Evolutionary conservation across 148 eudicot genomes (phyloP), one percentile per base, ranked within the genome.

Genomic region (Limonium bicolor): DNA sequence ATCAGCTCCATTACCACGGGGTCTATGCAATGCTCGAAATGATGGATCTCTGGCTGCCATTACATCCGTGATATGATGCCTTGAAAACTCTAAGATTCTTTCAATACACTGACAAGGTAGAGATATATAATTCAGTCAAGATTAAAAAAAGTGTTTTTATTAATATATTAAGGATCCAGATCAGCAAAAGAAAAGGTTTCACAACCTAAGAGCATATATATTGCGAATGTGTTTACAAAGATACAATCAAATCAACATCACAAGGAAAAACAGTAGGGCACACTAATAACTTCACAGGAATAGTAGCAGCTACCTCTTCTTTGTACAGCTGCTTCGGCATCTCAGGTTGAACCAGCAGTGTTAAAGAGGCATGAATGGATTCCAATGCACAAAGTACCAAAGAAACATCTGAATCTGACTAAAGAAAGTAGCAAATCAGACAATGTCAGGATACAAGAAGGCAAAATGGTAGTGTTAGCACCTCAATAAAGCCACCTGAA

Each of bases 251-350:
- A 25, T 20, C 15, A 41, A 41, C 4, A 14, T 20, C 15, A 26
- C 4, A 31, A 43, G 9, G 31, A 43, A 13, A 25, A 20, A 24
- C 13, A 31, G 16, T 43, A 43, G 14, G 16, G 16, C 5, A 24
- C 30, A 13, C 15, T 4, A 12, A 43, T 41, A 22, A 2, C 24
- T 43, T 12, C 31, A 43, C 18, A 13, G n/a, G n/a, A n/a, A n/a
- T n/a, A n/a, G n/a, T n/a, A n/a, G n/a, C n/a, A n/a, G 3, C 41
- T 71, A 90, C 99, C 95, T 84, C 99, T 63, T 90, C 99, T 19
- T 77, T 76, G 38, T 90, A 90, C 18, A 90, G 59, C 59, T 75
- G 87, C 69, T 84, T 90, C 36, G 95, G 85, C 99, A 90, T 77
- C 68, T 66, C 79, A 60, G 63, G 51, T 51, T 66, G 40, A 55